Evolutionary conservation across 2,329 filamentous ascomycete species (phyloP).

Genomic region (Trichoderma sp.): DNA sequence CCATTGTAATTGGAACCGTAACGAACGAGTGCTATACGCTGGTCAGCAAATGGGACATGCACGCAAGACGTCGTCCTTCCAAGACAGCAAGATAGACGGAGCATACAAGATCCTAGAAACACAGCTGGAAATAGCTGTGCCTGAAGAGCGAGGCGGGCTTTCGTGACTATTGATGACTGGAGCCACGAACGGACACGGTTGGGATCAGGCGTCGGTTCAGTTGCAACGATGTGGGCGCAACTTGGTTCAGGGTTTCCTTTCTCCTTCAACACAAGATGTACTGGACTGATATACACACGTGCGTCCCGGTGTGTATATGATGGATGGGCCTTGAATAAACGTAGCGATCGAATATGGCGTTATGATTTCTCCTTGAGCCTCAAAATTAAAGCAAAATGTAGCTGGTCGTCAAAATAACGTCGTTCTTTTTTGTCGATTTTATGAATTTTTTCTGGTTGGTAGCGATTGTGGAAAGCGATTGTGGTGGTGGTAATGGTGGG

Average conservation of each 20-base stretch:
- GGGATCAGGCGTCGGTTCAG: neutral
- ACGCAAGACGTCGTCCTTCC: neutral
- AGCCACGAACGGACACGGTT: neutral
- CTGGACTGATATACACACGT: conserved; percentile 4
- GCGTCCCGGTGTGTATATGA: neutral
- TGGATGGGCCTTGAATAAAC: conserved; percentile 30
- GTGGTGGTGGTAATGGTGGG: conserved; percentile 36
- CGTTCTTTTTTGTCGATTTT: conserved; percentile 20
- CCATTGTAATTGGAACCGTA: conserved; percentile 63
- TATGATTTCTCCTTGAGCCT: conserved; percentile 3
- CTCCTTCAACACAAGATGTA: neutral
- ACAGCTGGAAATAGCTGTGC: conserved; percentile 39
- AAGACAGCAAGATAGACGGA: neutral
- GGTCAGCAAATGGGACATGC: neutral
- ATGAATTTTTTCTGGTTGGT: conserved; percentile 18
- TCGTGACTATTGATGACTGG: conserved; percentile 29
- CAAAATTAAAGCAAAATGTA: conserved; percentile 14
- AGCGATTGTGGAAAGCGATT: conserved; percentile 41
- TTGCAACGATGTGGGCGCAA: neutral
- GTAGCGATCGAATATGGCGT: conserved; percentile 44
- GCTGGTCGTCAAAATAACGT: conserved; percentile 30
- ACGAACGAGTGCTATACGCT: conserved; percentile 31
- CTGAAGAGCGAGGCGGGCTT: conserved; percentile 43
- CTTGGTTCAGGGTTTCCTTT: neutral
- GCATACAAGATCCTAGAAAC: conserved; percentile 36